Base-by-base conservation (phyloP, 2,329 filamentous ascomycete genomes). In the Colletotrichum horii region DNA sequence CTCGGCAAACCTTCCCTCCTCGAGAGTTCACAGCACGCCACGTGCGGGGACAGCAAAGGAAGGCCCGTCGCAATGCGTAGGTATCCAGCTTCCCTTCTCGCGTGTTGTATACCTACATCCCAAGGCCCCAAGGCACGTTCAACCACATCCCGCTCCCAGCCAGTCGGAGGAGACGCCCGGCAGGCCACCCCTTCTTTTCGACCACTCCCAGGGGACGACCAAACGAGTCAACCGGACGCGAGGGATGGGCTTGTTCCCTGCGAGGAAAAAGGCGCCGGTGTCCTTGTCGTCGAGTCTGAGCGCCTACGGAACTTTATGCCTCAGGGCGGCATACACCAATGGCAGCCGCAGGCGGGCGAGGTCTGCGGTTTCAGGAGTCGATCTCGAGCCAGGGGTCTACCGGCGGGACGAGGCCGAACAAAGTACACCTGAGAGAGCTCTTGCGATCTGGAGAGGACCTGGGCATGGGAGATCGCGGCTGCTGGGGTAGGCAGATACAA, bases 321-420 rank as follows among this genome's bases (percentile, higher is more conserved):
- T 75, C 74, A 76, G 32, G 66, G 71, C 52, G 55, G 71, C 61
- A 71, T 76, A 36, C 52, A 67, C 71, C 74, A 76, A 74, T 76
- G 66, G 62, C 52, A 48, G 61, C 36, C 62, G 36, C 71, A 71
- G 62, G 38, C 65, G 66, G 71, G 34, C 70, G 77, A 71, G 70
- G 65, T 67, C 24, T 75, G 75, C 65, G 16, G 77, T 78, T 78
- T 78, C 77, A 78, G 75, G 55, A 77, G 77, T 77, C 72, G 66
- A 78, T 78, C 75, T 76, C n/a, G 56, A 58, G 48, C 66, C 74
- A 76, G 74, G 75, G 72, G 60, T 67, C 61, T 68, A 73, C 65
- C 55, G 55, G 75, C 71, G 75, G 64, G 75, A 66, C 72, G 69
- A 71, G 69, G 72, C 62, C 72, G 69, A 69, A 3, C 43, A 52